These are phyloP conservation scores for Oldenlandia corymbosa DNA, from an alignment of 257 asterid species.

Conservation along the genomic window DNA sequence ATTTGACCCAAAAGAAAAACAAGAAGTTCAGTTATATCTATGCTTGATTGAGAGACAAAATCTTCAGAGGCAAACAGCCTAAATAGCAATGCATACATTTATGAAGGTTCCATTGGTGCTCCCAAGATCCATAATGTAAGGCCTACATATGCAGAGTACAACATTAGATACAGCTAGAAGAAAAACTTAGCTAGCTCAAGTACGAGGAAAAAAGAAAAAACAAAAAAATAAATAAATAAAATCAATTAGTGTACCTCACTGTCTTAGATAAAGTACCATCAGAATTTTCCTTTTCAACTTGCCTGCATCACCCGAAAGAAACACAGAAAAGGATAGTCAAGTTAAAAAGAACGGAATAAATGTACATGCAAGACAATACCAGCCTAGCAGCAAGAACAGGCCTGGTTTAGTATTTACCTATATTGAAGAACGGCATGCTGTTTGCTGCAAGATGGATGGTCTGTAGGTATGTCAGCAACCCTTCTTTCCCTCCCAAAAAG, in stretches of 20 bases:
- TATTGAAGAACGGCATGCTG: constrained; percentile 98
- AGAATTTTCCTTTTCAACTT: constrained; percentile 81
- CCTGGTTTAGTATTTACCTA: constrained; percentile 39
- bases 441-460: constrained; percentile 99
- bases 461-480: constrained; percentile 92
- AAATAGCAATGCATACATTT: constrained; percentile 53
- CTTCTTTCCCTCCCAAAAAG: constrained; percentile 98
- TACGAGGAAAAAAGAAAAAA: constrained; percentile 12
- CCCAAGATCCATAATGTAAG: constrained; percentile 95
- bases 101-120: constrained; percentile 93
- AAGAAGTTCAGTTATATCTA: background rate
- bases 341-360: background rate
- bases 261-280: constrained; percentile 65
- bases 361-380: background rate
- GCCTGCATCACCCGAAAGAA: constrained; percentile 40
- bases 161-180: constrained; percentile 15
- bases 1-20: background rate
- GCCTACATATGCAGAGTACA: constrained; percentile 43
- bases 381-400: background rate
- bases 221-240: too few species aligned
- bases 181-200: constrained; percentile 10
- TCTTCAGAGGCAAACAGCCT: background rate
- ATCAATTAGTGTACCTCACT: constrained; percentile 54
- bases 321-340: constrained; percentile 7
- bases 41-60: constrained; percentile 13